Evolutionary conservation across 192 early-diverging fungal species (phyloP), one percentile per base, ranked within the genome.

Genomic region (Jimgerdemannia lactiflua): DNA sequence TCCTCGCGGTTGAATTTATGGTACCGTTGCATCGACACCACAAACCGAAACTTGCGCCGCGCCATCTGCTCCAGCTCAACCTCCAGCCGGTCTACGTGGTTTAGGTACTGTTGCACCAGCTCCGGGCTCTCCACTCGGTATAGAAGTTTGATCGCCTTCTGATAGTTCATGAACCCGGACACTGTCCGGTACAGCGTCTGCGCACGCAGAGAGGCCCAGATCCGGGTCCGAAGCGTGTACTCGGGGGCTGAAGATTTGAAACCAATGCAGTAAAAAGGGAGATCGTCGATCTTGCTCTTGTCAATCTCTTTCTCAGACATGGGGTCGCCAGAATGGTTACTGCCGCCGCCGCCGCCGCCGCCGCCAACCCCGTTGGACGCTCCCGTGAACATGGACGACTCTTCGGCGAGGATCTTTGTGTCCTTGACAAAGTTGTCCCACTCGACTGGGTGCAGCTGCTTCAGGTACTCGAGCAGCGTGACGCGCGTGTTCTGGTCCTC

Each of bases 381-480:
- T 43, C 78, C 43, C 39, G 70, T 75, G 42, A 67, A 84, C 72
- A 82, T 71, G 14, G 70, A 75, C 9, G 72, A 71, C 67, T 94
- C 92, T 74, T 94, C 92, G 2, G 90, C 92, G 77, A 95, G 68
- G 9, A 91, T 89, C 82, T 93, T 94, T 71, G 91, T 93, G 66
- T 96, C 94, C 78, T 93, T 90, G 70, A 94, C 95, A 84, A 95
- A 96, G 82, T 96, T 96, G 64, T 94, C 92, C 95, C 95, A 96
- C 81, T 96, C 95, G 65, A 90, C 89, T 3, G 92, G 84, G 73
- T 95, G 92, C 54, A 93, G 83, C 11, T 92, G 90, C 78, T 94
- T 92, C 54, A 93, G 79, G 68, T 94, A 95, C 79, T 95, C 94
- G 42, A 95, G 83, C 43, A 95, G 77, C 8, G 93, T 95, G 10